A percentile compares a stretch with the other conserved stretches of the same genome.
phyloP scores from a whole-genome alignment of 495 filamentous ascomycete genomes.

The Durotheca rogersii region DNA sequence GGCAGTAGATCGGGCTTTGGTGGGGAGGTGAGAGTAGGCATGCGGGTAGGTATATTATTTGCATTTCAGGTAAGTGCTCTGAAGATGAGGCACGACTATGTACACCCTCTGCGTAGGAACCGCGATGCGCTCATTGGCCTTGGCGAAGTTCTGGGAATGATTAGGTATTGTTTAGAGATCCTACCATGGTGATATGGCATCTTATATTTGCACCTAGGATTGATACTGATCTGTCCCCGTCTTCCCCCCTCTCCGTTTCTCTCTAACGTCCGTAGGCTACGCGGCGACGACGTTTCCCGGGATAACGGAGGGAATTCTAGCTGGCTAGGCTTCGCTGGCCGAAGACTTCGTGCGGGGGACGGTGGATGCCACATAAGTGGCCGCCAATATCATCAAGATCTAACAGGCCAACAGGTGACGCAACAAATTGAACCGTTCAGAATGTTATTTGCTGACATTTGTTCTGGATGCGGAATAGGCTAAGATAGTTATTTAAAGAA shows the following conservation, averaged over 20 bases:
- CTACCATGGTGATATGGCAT: slow-evolving; percentile 85
- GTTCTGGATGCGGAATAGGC: too few species aligned
- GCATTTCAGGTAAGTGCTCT: too few species aligned
- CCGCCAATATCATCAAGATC: slow-evolving; percentile 52
- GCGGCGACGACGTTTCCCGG: slow-evolving; percentile 66
- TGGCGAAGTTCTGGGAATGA: too few species aligned
- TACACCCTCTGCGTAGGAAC: too few species aligned
- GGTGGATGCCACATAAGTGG: slow-evolving; percentile 60
- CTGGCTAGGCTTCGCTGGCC: slow-evolving; percentile 63
- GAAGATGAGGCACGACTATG: too few species aligned
- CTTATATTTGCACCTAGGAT: slow-evolving; percentile 73
- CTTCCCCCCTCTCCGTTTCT: slow-evolving; percentile 68
- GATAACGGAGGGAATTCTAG: slow-evolving; percentile 72
- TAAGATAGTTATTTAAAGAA: too few species aligned
- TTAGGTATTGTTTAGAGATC: too few species aligned
- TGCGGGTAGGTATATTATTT: too few species aligned
- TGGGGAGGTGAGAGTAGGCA: too few species aligned
- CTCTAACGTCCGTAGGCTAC: slow-evolving; percentile 46
- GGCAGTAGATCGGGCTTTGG: too few species aligned
- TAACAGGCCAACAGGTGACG: background rate
- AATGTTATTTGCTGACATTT: background rate
- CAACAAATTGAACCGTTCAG: background rate
- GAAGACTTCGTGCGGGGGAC: slow-evolving; percentile 70
- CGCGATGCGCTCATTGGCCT: too few species aligned
- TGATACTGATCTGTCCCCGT: slow-evolving; percentile 45